Evolutionary conservation across 2,329 filamentous ascomycete species (phyloP), one percentile per base, ranked within the genome.

Genomic region (Monilinia fructicola): DNA sequence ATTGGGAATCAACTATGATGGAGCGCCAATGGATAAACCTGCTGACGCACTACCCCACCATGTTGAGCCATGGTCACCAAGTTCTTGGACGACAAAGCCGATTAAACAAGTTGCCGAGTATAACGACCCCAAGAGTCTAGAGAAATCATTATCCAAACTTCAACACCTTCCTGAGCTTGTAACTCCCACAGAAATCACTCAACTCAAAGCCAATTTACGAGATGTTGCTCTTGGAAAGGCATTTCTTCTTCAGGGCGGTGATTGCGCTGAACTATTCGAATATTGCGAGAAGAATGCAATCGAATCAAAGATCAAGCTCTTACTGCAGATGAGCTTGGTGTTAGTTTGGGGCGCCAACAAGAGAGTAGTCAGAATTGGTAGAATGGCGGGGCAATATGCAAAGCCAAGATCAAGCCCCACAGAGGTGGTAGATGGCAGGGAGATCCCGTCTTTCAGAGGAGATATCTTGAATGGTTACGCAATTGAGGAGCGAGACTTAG

Each of bases 361-460:
- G 79, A 91, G 91, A 7, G 93, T 99, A 4, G 92, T 99, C 58
- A 88, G 95, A 72, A 96, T 99, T 74, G 95, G 92, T 21, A 88
- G 95, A 68, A 97, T 98, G 88, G 95, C 95, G 16, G 95, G 95
- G 4, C 95, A 99, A 82, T 99, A 97, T 76, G 95, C 95, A 40
- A 99, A 99, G 80, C 95, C 94, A 2, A 84, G 95, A 66, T 97
- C 92, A 4, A 96, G 90, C 73, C 91, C 94, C 0, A 93, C 87
- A 48, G 95, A 99, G 80, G 84, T 87, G 1, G 81, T 96, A 61
- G 82, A 96, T 70, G 93, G 93, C 62, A 86, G 87, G 68, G 87
- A 92, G 75, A 90, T 97, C 65, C 91, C 92, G 4, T 95, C 91
- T 53, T 99, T 98, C 83, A 85, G 95, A 63, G 95, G 95, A 21